Conservation (phyloP, 129 eudicot species). For the Lactuca saligna region DNA sequence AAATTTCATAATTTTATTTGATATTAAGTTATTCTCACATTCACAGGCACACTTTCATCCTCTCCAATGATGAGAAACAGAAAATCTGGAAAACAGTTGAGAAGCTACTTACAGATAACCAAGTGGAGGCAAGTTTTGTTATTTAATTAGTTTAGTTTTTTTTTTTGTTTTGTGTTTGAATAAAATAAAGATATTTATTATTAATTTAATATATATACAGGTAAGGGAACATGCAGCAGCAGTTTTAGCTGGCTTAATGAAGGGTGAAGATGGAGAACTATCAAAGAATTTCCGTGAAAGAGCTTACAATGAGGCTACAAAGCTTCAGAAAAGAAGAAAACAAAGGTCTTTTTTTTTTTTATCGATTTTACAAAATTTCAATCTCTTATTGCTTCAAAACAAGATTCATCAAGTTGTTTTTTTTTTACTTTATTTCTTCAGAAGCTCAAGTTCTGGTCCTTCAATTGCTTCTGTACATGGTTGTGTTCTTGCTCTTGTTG, state of each 20-base stretch:
- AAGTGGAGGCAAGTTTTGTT: conserved; percentile 76
- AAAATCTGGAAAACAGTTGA: conserved; percentile 88
- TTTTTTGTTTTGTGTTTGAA: not conserved
- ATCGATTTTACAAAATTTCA: too few relatives aligned
- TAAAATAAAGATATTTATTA: too few relatives aligned
- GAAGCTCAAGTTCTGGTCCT: conserved; percentile 50
- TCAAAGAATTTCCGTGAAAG: conserved; percentile 76
- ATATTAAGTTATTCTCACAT: not conserved
- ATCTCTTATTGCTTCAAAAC: not conserved
- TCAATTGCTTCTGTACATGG: conserved; percentile 79
- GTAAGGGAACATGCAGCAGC: conserved; percentile 99
- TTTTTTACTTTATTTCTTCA: conserved; percentile 18
- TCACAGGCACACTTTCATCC: conserved; percentile 81
- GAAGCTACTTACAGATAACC: conserved; percentile 77
- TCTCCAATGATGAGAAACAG: conserved; percentile 58
- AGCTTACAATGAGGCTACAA: conserved; percentile 71
- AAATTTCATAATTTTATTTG: not conserved
- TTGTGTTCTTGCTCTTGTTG: conserved; percentile 83
- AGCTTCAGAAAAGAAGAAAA: conserved; percentile 58
- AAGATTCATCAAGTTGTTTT: not conserved
- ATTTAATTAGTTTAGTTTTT: not conserved
- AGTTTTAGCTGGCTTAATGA: conserved; percentile 96
- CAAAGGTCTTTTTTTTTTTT: conserved; percentile 52
- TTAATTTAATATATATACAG: conserved; percentile 31
- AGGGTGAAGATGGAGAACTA: conserved; percentile 76